Percentiles rank a stretch among this genome's conserved stretches.
phyloP scores from a whole-genome alignment of 345 rosid species.

The Sisymbrium irio region DNA sequence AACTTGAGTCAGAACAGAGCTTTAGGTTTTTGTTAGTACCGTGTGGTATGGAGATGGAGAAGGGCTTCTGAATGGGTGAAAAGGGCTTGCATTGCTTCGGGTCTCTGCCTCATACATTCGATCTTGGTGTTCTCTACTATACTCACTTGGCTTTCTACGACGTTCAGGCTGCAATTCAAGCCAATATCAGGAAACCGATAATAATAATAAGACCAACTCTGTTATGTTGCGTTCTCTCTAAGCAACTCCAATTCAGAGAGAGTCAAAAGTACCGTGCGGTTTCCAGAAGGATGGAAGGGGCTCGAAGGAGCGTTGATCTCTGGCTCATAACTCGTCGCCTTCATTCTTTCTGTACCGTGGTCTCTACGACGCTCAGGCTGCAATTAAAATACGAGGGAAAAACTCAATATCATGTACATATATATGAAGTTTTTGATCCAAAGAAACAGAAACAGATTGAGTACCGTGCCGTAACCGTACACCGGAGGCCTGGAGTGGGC shows the following conservation, averaged over 20 bases:
- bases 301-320: slow-evolving; percentile 26
- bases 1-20: not conserved
- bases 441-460: not conserved
- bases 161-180: slow-evolving; percentile 28
- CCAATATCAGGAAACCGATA: not conserved
- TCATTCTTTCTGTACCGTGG: slow-evolving; percentile 16
- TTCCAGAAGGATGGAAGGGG: slow-evolving; percentile 23
- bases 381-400: not conserved
- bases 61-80: slow-evolving; percentile 34
- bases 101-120: slow-evolving; percentile 25
- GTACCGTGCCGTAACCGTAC: slow-evolving; percentile 27
- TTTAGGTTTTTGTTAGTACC: slow-evolving; percentile 8
- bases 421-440: not conserved
- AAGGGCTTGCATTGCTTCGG: slow-evolving; percentile 33
- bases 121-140: slow-evolving; percentile 20
- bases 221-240: no score
- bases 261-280: slow-evolving; percentile 17
- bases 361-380: slow-evolving; percentile 31
- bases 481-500: slow-evolving; percentile 29
- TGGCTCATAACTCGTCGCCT: slow-evolving; percentile 19
- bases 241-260: not conserved
- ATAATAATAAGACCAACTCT: not conserved
- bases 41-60: slow-evolving; percentile 35
- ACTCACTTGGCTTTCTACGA: slow-evolving; percentile 17
- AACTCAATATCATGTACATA: slow-evolving; percentile 1